Conservation (phyloP, 1,139 yeast genomes). For the Geotrichum citri-aurantii region DNA sequence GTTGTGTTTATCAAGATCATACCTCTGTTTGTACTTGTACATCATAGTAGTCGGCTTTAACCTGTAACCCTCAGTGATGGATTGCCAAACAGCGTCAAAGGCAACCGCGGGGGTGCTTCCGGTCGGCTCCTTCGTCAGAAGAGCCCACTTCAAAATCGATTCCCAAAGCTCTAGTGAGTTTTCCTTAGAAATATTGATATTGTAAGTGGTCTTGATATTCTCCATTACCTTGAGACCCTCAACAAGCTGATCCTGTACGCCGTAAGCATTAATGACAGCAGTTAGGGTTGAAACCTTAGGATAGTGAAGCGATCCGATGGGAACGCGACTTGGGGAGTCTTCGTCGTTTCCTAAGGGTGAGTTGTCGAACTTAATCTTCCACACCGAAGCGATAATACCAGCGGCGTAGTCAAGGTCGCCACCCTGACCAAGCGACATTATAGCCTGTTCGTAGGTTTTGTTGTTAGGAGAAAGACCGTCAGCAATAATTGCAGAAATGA, state of each 20-base stretch:
- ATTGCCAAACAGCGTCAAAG: conserved; percentile 30
- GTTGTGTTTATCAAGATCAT: conserved; percentile 8
- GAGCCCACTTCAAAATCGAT: conserved; percentile 28
- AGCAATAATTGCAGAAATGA: conserved; percentile 29
- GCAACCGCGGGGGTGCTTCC: conserved; percentile 23
- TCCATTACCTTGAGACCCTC: conserved; percentile 29
- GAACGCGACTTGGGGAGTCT: background rate
- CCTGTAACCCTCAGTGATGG: conserved; percentile 14
- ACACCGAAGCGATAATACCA: conserved; percentile 27
- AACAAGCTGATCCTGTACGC: conserved; percentile 26
- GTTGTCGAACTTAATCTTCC: conserved; percentile 27
- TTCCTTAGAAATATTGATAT: conserved; percentile 22
- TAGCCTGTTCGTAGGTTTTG: conserved; percentile 31
- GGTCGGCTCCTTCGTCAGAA: conserved; percentile 26
- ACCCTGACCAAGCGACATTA: conserved; percentile 30
- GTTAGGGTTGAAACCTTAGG: conserved; percentile 30
- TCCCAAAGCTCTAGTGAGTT: conserved; percentile 30
- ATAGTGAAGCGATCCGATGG: conserved; percentile 21
- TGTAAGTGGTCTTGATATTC: conserved; percentile 24
- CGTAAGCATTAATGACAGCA: conserved; percentile 33
- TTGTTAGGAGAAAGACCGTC: conserved; percentile 30
- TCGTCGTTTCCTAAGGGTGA: conserved; percentile 7
- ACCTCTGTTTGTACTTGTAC: conserved; percentile 18
- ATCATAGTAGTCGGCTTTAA: conserved; percentile 23
- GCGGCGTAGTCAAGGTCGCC: conserved; percentile 25